A percentile compares a stretch with the other conserved stretches of the same genome.
These are phyloP conservation scores for Beauveria sp. DNA, from an alignment of 2,329 filamentous ascomycete species.

Conservation along the genomic window DNA sequence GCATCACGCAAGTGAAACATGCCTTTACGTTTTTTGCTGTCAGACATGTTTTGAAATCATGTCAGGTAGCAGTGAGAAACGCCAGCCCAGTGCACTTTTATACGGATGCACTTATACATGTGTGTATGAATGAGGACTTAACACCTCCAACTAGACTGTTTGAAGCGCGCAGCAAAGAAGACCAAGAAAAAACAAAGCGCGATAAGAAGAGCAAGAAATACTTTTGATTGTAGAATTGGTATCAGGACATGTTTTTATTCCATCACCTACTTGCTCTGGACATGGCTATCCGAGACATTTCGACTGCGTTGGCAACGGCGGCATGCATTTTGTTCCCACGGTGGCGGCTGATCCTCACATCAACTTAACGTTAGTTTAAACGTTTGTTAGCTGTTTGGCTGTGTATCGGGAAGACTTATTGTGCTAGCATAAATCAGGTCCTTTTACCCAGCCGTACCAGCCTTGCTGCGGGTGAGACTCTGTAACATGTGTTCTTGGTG, in stretches of 20 bases:
- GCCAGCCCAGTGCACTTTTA: neutral
- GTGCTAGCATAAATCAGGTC: constrained; percentile 1
- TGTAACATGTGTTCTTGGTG: neutral
- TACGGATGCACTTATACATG: neutral
- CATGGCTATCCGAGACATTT: too few relatives aligned
- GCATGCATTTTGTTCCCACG: too few relatives aligned
- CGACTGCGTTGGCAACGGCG: too few relatives aligned
- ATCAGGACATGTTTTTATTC: too few relatives aligned
- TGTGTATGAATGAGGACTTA: too few relatives aligned
- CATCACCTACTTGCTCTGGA: too few relatives aligned
- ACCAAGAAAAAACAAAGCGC: too few relatives aligned
- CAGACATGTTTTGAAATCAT: neutral
- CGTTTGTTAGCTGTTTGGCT: neutral
- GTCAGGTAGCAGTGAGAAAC: neutral
- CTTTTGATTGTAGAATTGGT: too few relatives aligned
- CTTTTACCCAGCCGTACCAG: neutral
- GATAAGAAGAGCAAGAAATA: too few relatives aligned
- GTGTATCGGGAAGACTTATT: neutral
- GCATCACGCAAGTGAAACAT: neutral
- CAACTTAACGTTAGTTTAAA: neutral
- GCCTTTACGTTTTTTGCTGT: neutral
- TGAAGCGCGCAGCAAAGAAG: too few relatives aligned
- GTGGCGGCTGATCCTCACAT: neutral
- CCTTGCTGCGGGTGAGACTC: neutral
- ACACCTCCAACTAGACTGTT: too few relatives aligned